Evolutionary conservation across 345 rosid species (phyloP).

Genomic region (Pugionium cornutum): DNA sequence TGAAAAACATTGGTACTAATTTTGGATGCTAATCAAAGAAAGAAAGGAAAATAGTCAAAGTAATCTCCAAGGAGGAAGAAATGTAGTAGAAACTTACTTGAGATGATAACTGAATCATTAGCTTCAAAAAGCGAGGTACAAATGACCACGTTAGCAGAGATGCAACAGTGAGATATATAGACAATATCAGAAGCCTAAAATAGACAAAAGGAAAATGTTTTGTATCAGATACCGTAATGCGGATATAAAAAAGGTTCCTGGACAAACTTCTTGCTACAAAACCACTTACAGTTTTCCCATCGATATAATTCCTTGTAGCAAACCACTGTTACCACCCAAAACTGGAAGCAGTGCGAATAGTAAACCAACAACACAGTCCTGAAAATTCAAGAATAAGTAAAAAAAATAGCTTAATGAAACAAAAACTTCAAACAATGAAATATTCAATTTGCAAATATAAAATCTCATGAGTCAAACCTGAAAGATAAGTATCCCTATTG

Average conservation of each 20-base stretch:
- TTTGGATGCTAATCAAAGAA: slow-evolving; percentile 10
- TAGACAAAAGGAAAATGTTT: slow-evolving; percentile 18
- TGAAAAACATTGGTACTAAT: slow-evolving; percentile 26
- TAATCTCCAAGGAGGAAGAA: neutral
- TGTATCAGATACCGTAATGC: slow-evolving; percentile 12
- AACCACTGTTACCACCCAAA: slow-evolving; percentile 92
- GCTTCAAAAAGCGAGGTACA: slow-evolving; percentile 93
- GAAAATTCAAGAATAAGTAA: slow-evolving; percentile 34
- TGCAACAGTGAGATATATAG: slow-evolving; percentile 69
- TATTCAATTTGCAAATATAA: slow-evolving; percentile 7
- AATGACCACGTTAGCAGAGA: slow-evolving; percentile 91
- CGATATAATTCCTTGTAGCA: slow-evolving; percentile 75
- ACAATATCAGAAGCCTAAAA: slow-evolving; percentile 77
- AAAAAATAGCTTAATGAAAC: slow-evolving; percentile 28
- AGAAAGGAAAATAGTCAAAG: slow-evolving; percentile 23
- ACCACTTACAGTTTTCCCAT: slow-evolving; percentile 92
- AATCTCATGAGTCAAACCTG: slow-evolving; percentile 57
- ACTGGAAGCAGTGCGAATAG: slow-evolving; percentile 94
- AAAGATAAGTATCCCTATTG: slow-evolving; percentile 93
- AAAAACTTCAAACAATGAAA: slow-evolving; percentile 13
- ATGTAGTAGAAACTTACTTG: slow-evolving; percentile 61
- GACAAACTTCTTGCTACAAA: slow-evolving; percentile 1
- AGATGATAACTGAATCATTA: slow-evolving; percentile 94
- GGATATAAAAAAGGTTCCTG: slow-evolving; percentile 12
- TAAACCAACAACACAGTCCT: slow-evolving; percentile 98